Conservation (phyloP, 2,329 filamentous ascomycete genomes). For the Pseudocercospora fijiensis region DNA sequence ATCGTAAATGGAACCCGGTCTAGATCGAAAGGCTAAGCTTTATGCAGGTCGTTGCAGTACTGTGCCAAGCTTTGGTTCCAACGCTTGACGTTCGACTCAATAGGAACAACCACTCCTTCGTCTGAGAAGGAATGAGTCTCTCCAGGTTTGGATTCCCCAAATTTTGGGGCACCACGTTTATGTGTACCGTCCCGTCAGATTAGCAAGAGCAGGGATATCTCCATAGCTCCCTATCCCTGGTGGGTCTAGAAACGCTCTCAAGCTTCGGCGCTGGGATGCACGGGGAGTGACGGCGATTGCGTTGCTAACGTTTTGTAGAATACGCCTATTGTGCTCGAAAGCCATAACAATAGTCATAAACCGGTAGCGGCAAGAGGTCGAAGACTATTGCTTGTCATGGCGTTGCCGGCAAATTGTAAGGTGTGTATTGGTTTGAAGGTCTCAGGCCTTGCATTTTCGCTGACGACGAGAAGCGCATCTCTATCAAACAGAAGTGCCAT, state of each 20-base stretch:
- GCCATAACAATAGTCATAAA: not conserved
- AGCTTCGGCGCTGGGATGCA: slow-evolving; percentile 9
- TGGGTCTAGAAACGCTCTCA: not conserved
- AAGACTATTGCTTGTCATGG: slow-evolving; percentile 13
- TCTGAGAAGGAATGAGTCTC: not conserved
- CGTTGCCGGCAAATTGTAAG: slow-evolving; percentile 22
- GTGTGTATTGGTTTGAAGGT: slow-evolving; percentile 8
- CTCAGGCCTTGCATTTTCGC: not conserved
- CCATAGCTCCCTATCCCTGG: not conserved
- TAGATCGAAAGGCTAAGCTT: slow-evolving; percentile 8
- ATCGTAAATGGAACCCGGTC: not conserved
- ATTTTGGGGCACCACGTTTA: slow-evolving; percentile 7
- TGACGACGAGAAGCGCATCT: slow-evolving; percentile 18
- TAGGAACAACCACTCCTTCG: slow-evolving; percentile 3
- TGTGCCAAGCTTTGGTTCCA: not conserved
- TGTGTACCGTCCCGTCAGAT: slow-evolving; percentile 1
- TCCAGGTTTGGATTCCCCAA: not conserved
- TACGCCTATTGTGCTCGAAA: slow-evolving; percentile 2
- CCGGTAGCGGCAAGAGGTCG: not conserved
- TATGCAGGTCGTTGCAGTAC: not conserved
- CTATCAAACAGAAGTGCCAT: slow-evolving; percentile 16
- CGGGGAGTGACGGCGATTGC: slow-evolving; percentile 10
- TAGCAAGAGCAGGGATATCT: not conserved
- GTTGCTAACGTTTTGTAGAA: not conserved
- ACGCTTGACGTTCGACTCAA: not conserved